phyloP scores from a whole-genome alignment of 2,329 filamentous ascomycete species.

The Mycosphaerelloides madeirae region DNA sequence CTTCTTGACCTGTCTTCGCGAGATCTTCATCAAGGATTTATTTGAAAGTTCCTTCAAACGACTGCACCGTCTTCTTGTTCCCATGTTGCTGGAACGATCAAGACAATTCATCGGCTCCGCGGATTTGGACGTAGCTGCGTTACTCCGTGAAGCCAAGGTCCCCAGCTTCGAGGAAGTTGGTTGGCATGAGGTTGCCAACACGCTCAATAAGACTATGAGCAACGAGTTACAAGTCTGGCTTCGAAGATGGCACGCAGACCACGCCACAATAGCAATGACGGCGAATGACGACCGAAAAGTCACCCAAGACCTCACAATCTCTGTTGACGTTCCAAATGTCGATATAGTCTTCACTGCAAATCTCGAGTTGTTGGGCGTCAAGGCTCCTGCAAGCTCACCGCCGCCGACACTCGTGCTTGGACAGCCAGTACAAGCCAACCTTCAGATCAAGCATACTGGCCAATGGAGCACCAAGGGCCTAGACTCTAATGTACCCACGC shows the following conservation, averaged over 20 bases:
- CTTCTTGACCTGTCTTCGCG: slow-evolving; percentile 49
- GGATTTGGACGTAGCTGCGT: slow-evolving; percentile 51
- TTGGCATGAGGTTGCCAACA: slow-evolving; percentile 51
- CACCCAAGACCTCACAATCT: slow-evolving; percentile 66
- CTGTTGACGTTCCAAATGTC: slow-evolving; percentile 81
- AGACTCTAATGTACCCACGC: slow-evolving; percentile 20
- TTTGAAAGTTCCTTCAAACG: slow-evolving; percentile 42
- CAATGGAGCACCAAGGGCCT: slow-evolving; percentile 53
- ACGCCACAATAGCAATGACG: slow-evolving; percentile 27
- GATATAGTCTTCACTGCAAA: slow-evolving; percentile 73
- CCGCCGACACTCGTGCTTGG: slow-evolving; percentile 53
- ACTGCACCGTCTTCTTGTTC: slow-evolving; percentile 49
- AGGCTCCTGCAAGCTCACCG: not conserved
- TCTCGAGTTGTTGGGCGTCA: slow-evolving; percentile 22
- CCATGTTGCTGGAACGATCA: slow-evolving; percentile 46
- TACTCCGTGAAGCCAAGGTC: slow-evolving; percentile 51
- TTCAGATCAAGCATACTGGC: slow-evolving; percentile 55
- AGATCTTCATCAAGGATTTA: slow-evolving; percentile 46
- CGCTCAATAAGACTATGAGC: slow-evolving; percentile 43
- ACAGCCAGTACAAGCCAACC: slow-evolving; percentile 59
- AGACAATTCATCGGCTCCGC: slow-evolving; percentile 43
- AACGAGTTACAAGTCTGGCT: slow-evolving; percentile 50
- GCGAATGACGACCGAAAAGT: slow-evolving; percentile 22
- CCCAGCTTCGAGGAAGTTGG: slow-evolving; percentile 49
- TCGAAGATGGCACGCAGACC: slow-evolving; percentile 50